Conservation (phyloP, 768 basidiomycete genomes). For the Pleurotus tuber-regium region DNA sequence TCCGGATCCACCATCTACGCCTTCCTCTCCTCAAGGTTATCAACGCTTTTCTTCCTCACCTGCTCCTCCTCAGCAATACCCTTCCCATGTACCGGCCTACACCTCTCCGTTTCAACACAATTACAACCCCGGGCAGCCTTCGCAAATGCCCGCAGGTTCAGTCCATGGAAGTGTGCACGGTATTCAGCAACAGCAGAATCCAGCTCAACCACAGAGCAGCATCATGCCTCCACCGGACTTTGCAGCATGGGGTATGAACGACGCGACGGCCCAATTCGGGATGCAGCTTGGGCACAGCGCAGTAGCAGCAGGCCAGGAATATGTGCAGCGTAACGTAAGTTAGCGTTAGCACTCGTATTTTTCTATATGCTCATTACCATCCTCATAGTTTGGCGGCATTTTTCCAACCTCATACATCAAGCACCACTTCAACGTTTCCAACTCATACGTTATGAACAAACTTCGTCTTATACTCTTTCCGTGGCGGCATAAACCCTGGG, state of each 20-base stretch:
- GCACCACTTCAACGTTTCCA: slow-evolving; percentile 94
- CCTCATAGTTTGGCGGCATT: slow-evolving; percentile 70
- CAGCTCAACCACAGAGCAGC: slow-evolving; percentile 25
- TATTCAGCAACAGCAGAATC: slow-evolving; percentile 28
- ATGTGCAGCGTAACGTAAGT: slow-evolving; percentile 90
- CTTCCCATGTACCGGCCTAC: slow-evolving; percentile 44
- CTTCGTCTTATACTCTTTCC: slow-evolving; percentile 89
- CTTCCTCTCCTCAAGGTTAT: slow-evolving; percentile 71
- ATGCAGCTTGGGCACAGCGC: slow-evolving; percentile 94
- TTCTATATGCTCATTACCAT: no score
- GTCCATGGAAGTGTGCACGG: slow-evolving; percentile 23
- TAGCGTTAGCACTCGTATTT: no score
- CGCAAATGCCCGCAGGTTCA: slow-evolving; percentile 20
- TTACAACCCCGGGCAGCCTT: slow-evolving; percentile 31
- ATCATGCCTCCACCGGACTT: slow-evolving; percentile 43
- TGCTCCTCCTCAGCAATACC: slow-evolving; percentile 29
- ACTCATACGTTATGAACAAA: slow-evolving; percentile 92
- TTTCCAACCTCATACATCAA: slow-evolving; percentile 78
- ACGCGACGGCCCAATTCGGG: slow-evolving; percentile 91
- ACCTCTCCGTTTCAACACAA: slow-evolving; percentile 49
- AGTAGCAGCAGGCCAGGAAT: slow-evolving; percentile 91
- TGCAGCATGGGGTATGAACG: slow-evolving; percentile 83
- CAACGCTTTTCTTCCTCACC: slow-evolving; percentile 71
- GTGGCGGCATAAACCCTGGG: slow-evolving; percentile 90
- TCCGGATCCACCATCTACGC: slow-evolving; percentile 78